Percentiles rank a stretch among this genome's conserved stretches.
These are phyloP conservation scores for Trichoderma reesei DNA, from an alignment of 495 filamentous ascomycete species.

Conservation along the genomic window DNA sequence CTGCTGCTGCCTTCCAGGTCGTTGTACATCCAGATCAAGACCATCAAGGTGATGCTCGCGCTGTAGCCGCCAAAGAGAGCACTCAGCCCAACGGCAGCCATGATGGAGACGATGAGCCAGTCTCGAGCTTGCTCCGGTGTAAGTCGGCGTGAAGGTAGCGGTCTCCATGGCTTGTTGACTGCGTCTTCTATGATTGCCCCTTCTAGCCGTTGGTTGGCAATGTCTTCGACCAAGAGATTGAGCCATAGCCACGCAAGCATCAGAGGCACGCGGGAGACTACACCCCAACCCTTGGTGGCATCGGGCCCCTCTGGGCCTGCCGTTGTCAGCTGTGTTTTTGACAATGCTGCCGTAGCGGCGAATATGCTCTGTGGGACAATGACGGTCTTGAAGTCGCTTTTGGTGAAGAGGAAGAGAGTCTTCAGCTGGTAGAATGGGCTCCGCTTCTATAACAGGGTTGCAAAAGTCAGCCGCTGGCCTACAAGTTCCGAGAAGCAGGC, in stretches of 20 bases:
- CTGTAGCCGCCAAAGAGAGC: slow-evolving; percentile 26
- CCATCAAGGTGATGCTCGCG: slow-evolving; percentile 25
- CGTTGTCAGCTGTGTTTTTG: slow-evolving; percentile 11
- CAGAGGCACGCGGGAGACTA: slow-evolving; percentile 15
- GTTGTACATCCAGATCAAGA: slow-evolving; percentile 45
- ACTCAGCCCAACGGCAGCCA: slow-evolving; percentile 24
- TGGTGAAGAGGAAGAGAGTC: slow-evolving; percentile 31
- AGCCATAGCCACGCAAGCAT: slow-evolving; percentile 26
- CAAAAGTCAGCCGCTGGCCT: background rate
- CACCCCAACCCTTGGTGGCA: background rate
- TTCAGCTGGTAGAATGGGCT: slow-evolving; percentile 16
- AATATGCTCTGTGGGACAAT: slow-evolving; percentile 28
- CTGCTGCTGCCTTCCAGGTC: slow-evolving; percentile 41
- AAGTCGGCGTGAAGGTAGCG: slow-evolving; percentile 35
- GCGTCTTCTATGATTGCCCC: slow-evolving; percentile 40
- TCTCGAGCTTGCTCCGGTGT: slow-evolving; percentile 26
- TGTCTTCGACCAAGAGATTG: slow-evolving; percentile 33
- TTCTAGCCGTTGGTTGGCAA: slow-evolving; percentile 41
- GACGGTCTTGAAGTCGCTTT: slow-evolving; percentile 31
- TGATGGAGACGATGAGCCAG: slow-evolving; percentile 27
- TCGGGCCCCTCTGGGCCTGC: background rate
- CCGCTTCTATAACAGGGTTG: background rate
- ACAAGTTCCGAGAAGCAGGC: background rate
- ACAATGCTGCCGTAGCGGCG: slow-evolving; percentile 23
- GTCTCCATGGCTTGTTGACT: slow-evolving; percentile 52